These are phyloP conservation scores for Ophiostoma pallidulum DNA, from an alignment of 2,329 filamentous ascomycete genomes.

Conservation along the genomic window DNA sequence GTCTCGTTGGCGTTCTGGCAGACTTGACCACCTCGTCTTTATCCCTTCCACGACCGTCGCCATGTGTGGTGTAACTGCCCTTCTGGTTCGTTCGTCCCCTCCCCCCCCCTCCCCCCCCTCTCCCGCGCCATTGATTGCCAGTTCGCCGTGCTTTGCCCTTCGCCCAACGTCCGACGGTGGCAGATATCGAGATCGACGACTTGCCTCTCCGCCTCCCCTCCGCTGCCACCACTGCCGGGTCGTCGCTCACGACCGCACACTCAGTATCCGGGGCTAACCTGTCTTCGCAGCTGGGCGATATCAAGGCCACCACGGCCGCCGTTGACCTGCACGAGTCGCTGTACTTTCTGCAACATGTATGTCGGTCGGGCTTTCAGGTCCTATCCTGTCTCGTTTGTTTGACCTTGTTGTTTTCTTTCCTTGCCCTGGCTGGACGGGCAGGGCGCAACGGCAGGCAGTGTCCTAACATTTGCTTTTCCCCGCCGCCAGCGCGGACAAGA, in stretches of 20 bases:
- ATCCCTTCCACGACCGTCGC: no score
- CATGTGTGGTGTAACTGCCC: conserved; percentile 15
- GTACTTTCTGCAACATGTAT: conserved; percentile 54
- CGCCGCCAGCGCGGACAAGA: conserved; percentile 65
- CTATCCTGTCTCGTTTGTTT: neutral
- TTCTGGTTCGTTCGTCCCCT: conserved; percentile 9
- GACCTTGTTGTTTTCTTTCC: neutral
- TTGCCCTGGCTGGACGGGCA: no score
- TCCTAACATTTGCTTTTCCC: no score
- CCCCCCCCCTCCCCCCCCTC: neutral
- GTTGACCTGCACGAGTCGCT: conserved; percentile 61
- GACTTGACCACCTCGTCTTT: no score
- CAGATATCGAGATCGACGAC: no score
- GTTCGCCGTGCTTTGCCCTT: no score
- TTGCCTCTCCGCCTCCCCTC: no score
- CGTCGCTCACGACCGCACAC: no score
- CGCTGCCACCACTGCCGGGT: no score
- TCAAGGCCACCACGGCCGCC: conserved; percentile 38
- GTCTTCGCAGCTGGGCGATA: conserved; percentile 36
- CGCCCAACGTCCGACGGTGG: no score
- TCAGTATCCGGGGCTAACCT: neutral
- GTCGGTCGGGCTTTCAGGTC: neutral
- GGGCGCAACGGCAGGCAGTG: neutral
- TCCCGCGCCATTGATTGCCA: neutral
- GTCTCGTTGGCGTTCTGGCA: no score